phyloP scores from a whole-genome alignment of 345 rosid genomes.

The Hibiscus trionum region DNA sequence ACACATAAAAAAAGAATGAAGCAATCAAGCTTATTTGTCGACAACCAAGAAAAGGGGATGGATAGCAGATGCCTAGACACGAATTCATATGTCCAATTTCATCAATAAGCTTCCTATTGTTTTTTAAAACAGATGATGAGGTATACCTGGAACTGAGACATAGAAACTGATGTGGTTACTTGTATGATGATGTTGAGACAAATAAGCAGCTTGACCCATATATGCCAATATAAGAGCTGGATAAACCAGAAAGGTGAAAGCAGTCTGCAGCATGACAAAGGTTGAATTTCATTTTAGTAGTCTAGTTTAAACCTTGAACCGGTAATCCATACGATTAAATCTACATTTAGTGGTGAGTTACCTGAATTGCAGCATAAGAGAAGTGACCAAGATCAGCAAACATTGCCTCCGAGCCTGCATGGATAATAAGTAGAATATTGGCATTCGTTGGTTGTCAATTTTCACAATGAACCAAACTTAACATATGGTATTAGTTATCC shows the following conservation, averaged over 20 bases:
- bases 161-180: slow-evolving; percentile 64
- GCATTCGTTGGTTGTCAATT: background rate
- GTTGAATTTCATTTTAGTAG: background rate
- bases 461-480: background rate
- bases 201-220: slow-evolving; percentile 99
- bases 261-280: slow-evolving; percentile 42
- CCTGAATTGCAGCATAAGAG: slow-evolving; percentile 91
- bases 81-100: background rate
- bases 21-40: background rate
- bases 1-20: background rate
- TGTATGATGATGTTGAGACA: slow-evolving; percentile 74
- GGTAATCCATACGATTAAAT: background rate
- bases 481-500: background rate
- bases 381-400: slow-evolving; percentile 99
- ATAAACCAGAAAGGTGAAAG: slow-evolving; percentile 92
- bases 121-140: background rate
- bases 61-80: too few relatives aligned
- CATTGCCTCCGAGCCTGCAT: slow-evolving; percentile 98
- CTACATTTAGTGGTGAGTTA: slow-evolving; percentile 6
- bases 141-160: slow-evolving; percentile 81
- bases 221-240: slow-evolving; percentile 97
- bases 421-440: background rate
- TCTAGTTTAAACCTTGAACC: background rate
- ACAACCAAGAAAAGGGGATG: background rate
- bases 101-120: background rate